phyloP scores from a whole-genome alignment of 495 filamentous ascomycete species.

The Penicillium fimorum region DNA sequence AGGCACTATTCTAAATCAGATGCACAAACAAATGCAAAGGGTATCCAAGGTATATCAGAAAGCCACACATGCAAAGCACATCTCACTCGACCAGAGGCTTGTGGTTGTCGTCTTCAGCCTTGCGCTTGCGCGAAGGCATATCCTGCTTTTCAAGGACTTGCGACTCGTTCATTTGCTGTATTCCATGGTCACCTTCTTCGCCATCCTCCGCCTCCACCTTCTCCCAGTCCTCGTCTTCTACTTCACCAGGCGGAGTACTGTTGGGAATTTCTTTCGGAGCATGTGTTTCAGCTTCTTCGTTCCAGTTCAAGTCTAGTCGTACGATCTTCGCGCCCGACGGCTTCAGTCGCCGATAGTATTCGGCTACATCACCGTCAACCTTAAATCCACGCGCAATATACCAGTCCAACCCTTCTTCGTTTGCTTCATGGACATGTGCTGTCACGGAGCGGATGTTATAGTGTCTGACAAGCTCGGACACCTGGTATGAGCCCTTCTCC shows the following conservation, averaged over 20 bases:
- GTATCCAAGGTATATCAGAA: constrained; percentile 17
- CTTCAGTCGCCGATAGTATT: constrained; percentile 83
- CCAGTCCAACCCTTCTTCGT: constrained; percentile 83
- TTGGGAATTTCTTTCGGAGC: constrained; percentile 2
- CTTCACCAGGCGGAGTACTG: constrained; percentile 4
- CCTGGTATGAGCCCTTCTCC: constrained; percentile 18
- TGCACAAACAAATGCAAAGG: constrained; percentile 10
- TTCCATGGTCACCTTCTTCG: constrained; percentile 39
- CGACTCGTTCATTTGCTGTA: constrained; percentile 34
- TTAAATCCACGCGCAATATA: constrained; percentile 79
- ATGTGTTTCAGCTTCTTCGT: constrained; percentile 8
- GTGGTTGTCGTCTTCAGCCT: constrained; percentile 33
- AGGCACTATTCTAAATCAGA: constrained; percentile 14
- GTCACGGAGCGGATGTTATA: constrained; percentile 58
- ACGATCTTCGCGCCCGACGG: constrained; percentile 80
- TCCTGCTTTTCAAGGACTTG: constrained; percentile 31
- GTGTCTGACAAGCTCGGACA: constrained; percentile 50
- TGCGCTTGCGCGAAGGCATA: constrained; percentile 36
- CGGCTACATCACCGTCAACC: constrained; percentile 53
- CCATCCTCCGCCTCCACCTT: constrained; percentile 45
- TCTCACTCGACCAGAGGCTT: constrained; percentile 15
- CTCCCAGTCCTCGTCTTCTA: constrained; percentile 46
- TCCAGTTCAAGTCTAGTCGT: constrained; percentile 44
- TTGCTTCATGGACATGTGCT: constrained; percentile 94
- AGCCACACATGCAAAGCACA: constrained; percentile 5